phyloP scores from a whole-genome alignment of 2,329 filamentous ascomycete genomes.

The Raffaelea albimanens region DNA sequence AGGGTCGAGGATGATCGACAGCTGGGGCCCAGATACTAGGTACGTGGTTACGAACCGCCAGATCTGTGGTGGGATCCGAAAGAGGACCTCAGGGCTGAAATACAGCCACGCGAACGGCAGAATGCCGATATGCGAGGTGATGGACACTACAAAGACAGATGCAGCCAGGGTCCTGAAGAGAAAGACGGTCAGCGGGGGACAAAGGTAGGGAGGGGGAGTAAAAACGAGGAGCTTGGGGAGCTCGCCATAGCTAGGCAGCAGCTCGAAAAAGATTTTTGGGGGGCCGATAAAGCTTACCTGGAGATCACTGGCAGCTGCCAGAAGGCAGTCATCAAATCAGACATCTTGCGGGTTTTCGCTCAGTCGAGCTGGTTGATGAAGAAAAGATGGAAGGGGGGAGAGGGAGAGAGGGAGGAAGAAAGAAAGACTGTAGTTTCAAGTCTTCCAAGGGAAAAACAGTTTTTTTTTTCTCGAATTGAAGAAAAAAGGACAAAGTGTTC shows the following conservation, averaged over 20 bases:
- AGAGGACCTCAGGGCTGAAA: constrained; percentile 43
- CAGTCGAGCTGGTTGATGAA: too few relatives aligned
- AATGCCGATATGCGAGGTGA: constrained; percentile 49
- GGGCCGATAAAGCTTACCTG: constrained; percentile 22
- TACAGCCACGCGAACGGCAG: constrained; percentile 41
- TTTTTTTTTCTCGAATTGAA: not conserved
- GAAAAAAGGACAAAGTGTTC: not conserved
- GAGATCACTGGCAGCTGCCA: constrained; percentile 32
- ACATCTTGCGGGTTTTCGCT: too few relatives aligned
- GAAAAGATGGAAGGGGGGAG: not conserved
- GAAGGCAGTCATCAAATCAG: constrained; percentile 29
- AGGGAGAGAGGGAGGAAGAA: not conserved
- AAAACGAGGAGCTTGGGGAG: not conserved
- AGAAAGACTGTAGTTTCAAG: not conserved
- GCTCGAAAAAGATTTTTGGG: not conserved
- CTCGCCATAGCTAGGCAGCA: too few relatives aligned
- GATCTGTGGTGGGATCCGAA: constrained; percentile 41
- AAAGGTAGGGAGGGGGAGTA: not conserved
- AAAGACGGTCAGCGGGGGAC: not conserved
- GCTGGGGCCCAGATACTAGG: constrained; percentile 27
- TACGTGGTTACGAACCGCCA: constrained; percentile 35
- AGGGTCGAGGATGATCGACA: constrained; percentile 59
- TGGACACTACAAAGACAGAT: constrained; percentile 52
- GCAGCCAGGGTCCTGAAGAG: constrained; percentile 60
- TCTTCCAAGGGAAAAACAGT: not conserved